A percentile compares a stretch with the other conserved stretches of the same genome.
Evolutionary conservation across 2,329 filamentous ascomycete genomes (phyloP).

Genomic region (Alternaria triticina): DNA sequence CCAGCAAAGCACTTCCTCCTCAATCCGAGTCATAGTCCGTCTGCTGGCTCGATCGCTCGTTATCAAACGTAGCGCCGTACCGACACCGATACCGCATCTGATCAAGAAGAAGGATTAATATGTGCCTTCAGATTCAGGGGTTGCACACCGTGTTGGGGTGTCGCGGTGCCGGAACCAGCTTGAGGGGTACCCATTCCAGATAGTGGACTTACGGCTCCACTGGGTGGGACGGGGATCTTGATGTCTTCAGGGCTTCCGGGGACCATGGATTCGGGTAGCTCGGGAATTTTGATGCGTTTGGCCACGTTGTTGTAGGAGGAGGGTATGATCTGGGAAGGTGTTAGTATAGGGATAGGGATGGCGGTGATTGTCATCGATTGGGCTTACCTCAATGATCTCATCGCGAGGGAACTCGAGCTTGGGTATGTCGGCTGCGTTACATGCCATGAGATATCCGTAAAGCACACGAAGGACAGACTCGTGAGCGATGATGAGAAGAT

Average conservation of each 20-base stretch:
- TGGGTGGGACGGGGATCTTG: conserved; percentile 74
- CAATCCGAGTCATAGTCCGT: conserved; percentile 21
- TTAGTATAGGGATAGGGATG: background rate
- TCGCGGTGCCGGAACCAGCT: conserved; percentile 6
- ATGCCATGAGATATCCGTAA: conserved; percentile 98
- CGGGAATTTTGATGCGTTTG: conserved; percentile 84
- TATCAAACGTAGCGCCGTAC: conserved; percentile 27
- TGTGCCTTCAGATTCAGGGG: conserved; percentile 10
- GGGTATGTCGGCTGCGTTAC: conserved; percentile 92
- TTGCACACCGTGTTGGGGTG: conserved; percentile 3
- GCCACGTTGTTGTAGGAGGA: conserved; percentile 97
- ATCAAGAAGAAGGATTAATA: conserved; percentile 11
- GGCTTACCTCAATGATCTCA: conserved; percentile 85
- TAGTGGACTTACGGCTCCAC: conserved; percentile 55
- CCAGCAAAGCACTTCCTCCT: background rate
- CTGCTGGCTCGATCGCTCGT: conserved; percentile 30
- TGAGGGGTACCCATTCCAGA: conserved; percentile 49
- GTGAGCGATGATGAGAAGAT: conserved; percentile 97
- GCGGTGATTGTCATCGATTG: no score
- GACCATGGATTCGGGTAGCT: conserved; percentile 69
- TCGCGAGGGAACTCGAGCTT: conserved; percentile 91
- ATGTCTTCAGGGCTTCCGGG: conserved; percentile 82
- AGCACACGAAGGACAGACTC: conserved; percentile 96
- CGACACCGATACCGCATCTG: conserved; percentile 18
- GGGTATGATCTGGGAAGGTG: conserved; percentile 74